phyloP scores from a whole-genome alignment of 352 stramenopile genomes.

The Phytophthora fragariae region DNA sequence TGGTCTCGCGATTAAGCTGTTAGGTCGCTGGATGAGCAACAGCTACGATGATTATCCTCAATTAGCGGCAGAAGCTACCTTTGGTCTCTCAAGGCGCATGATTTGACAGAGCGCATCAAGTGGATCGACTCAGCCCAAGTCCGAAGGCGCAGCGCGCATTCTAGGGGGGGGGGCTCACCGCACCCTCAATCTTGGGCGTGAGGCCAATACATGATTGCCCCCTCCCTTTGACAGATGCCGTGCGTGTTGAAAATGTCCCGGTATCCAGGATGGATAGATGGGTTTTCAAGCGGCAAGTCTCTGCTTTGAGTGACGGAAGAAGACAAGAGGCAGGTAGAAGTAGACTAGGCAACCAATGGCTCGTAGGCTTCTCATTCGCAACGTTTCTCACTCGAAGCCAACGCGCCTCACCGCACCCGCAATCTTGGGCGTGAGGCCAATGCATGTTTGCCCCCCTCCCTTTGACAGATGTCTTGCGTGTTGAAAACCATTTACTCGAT shows the following conservation, averaged over 20 bases:
- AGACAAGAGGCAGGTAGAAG: background rate
- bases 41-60: background rate
- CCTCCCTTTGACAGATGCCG: background rate
- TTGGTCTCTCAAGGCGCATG: background rate
- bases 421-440: constrained; percentile 2
- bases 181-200: constrained; percentile 4
- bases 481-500: background rate
- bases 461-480: constrained; percentile 3
- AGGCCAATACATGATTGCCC: constrained; percentile 3
- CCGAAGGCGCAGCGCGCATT: background rate
- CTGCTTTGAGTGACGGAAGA: background rate
- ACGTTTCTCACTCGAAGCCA: background rate
- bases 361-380: background rate
- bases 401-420: constrained; percentile 2
- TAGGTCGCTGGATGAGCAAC: background rate
- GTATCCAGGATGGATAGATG: background rate
- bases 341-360: background rate
- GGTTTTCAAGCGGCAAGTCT: constrained; percentile 3
- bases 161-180: background rate
- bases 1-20: background rate
- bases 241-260: constrained; percentile 1
- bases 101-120: background rate
- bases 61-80: background rate
- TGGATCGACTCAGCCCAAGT: background rate
- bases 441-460: background rate